phyloP scores from a whole-genome alignment of 345 rosid genomes.

The Turnera subulata region DNA sequence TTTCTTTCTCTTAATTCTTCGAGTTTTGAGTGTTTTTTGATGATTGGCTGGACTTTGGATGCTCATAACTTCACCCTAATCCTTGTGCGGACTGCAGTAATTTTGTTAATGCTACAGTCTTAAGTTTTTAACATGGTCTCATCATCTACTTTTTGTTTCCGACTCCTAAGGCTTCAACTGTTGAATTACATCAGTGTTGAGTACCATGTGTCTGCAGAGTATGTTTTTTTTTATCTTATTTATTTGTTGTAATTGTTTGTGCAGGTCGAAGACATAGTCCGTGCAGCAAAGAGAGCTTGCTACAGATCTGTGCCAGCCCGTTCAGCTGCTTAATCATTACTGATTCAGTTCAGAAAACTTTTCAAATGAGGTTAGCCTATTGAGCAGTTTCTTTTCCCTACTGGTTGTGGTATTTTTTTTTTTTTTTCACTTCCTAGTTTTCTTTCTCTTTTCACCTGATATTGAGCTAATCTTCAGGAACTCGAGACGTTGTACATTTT shows the following conservation, averaged over 20 bases:
- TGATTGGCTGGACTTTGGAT: neutral
- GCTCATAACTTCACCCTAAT: neutral
- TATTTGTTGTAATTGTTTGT: constrained; percentile 1
- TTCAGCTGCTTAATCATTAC: constrained; percentile 14
- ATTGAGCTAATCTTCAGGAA: constrained; percentile 10
- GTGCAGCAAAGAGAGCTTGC: constrained; percentile 66
- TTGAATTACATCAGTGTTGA: no score
- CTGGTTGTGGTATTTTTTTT: neutral
- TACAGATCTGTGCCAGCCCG: constrained; percentile 38
- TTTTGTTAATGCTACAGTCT: neutral
- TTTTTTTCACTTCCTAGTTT: no score
- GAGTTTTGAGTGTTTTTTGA: constrained; percentile 3
- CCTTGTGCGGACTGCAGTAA: neutral
- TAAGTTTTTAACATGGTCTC: neutral
- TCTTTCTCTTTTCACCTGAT: neutral
- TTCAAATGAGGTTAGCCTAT: constrained; percentile 6
- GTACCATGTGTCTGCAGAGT: neutral
- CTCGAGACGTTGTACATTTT: constrained; percentile 7
- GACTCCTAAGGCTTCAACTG: no score
- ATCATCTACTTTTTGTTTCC: no score
- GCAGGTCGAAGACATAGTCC: constrained; percentile 60
- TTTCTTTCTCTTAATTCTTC: neutral
- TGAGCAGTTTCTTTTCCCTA: neutral
- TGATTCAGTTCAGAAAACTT: neutral
- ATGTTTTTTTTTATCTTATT: neutral